Percentiles rank a stretch among this genome's conserved stretches.
Evolutionary conservation across 2,329 filamentous ascomycete species (phyloP).

Genomic region (Cucurbitaria berberidis): DNA sequence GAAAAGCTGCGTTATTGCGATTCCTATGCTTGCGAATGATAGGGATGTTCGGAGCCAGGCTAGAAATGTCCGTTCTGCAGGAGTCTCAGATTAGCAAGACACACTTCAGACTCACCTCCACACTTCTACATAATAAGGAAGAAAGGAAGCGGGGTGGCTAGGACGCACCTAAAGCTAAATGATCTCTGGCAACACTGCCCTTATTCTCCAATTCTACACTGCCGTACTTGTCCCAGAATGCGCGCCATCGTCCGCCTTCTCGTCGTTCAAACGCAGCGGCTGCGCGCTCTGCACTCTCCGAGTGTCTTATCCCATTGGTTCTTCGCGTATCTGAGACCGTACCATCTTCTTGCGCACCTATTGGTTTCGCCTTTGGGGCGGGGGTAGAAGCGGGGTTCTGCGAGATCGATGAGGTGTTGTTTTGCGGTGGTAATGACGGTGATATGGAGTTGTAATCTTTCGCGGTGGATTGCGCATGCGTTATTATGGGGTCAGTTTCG

Average conservation of each 20-base stretch:
- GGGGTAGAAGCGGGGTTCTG: not conserved
- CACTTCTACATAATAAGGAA: too few species aligned
- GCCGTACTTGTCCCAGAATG: slow-evolving; percentile 64
- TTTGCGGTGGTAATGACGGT: slow-evolving; percentile 9
- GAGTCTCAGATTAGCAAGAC: not conserved
- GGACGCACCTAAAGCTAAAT: slow-evolving; percentile 74
- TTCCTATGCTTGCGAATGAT: slow-evolving; percentile 80
- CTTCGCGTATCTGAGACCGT: not conserved
- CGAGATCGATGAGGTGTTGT: not conserved
- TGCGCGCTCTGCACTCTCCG: slow-evolving; percentile 27
- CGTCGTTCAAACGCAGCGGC: slow-evolving; percentile 28
- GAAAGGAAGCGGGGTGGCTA: too few species aligned
- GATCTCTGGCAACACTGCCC: slow-evolving; percentile 81
- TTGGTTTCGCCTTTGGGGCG: not conserved
- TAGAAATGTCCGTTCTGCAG: slow-evolving; percentile 78
- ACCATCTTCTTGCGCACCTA: slow-evolving; percentile 1
- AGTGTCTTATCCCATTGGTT: not conserved
- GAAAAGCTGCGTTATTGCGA: slow-evolving; percentile 84
- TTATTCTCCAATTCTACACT: slow-evolving; percentile 83
- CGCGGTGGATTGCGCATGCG: not conserved
- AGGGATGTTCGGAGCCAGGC: slow-evolving; percentile 85
- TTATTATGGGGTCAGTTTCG: slow-evolving; percentile 42
- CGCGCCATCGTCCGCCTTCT: slow-evolving; percentile 59
- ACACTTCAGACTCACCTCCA: not conserved
- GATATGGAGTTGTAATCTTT: slow-evolving; percentile 37